These are phyloP conservation scores for Argentina anserina DNA, from an alignment of 306 rosid genomes.

Conservation along the genomic window DNA sequence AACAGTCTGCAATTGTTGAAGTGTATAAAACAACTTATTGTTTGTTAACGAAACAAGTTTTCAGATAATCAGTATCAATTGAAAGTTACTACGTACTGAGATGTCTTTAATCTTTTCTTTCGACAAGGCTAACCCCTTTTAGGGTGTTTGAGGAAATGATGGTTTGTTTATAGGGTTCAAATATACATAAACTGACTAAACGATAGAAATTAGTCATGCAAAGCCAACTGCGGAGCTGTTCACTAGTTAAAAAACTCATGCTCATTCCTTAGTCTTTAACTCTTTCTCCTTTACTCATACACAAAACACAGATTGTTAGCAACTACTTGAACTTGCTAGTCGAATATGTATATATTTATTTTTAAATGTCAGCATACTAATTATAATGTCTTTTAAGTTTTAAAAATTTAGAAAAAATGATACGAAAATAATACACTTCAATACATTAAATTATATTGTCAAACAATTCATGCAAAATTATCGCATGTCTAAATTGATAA, in stretches of 20 bases:
- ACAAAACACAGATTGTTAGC: neutral
- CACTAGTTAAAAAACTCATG: neutral
- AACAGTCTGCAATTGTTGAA: neutral
- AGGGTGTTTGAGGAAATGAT: neutral
- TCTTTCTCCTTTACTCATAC: neutral
- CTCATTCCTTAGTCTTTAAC: neutral
- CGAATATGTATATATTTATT: no score
- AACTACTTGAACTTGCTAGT: no score
- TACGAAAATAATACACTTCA: no score
- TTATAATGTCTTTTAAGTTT: no score
- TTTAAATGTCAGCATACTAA: no score
- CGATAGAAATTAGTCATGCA: neutral
- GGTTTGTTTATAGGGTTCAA: neutral
- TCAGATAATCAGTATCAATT: neutral
- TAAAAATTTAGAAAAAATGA: no score
- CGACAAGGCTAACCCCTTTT: neutral
- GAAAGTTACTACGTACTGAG: neutral
- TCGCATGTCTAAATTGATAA: no score
- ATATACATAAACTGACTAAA: neutral
- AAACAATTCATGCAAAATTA: no score
- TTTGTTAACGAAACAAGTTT: neutral
- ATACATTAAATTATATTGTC: no score
- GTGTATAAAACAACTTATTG: conserved; percentile 3
- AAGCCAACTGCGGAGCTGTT: neutral
- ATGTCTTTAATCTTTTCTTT: neutral